Base-by-base conservation (phyloP, 23 red algal genomes). In the Cyanidioschyzon merolae region DNA sequence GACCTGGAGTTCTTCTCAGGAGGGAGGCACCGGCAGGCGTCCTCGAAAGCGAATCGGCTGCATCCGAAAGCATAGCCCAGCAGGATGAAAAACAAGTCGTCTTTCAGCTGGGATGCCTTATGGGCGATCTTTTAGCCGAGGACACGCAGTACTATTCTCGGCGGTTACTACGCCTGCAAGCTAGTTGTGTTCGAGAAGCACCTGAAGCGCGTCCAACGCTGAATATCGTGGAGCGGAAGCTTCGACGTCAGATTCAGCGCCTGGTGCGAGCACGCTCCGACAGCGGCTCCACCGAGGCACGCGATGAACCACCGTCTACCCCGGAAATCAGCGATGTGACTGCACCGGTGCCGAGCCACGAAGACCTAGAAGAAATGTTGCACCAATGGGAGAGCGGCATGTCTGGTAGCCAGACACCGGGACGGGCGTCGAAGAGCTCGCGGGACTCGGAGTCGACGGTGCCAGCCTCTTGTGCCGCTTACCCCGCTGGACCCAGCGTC, bases 301-400 rank as follows among this genome's bases (percentile, higher is more conserved):
- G 63, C 2, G 63, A 71, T 27, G 63, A 25, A 35, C 12, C 29
- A 35, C 63, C 63, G 16, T 71, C 63, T 17, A 54, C 45, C 7
- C 63, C 63, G 29, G 63, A 71, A 71, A 7, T 32, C 16, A 71
- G 63, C 63, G 32, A 71, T 71, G 63, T 71, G 63, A 25, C 3
- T 25, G 63, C 63, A 7, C n/a, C 63, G n/a, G 32, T 27, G 32
- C 21, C 16, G 7, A 35, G 32, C 63, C n/a, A 25, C 29, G 63
- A 71, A 27, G n/a, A 35, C 63, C 63, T 71, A 3, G 63, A 71
- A 27, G 63, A 71, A 7, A 27, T 71, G 63, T 12, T 71, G 3
- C 2, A 71, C 29, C 3, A 25, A 35, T 25, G n/a, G n/a, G 16
- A 71, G 63, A 54, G 12, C 7, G 45, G 45, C 7, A 54, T 15